These are phyloP conservation scores for Cephalotrichum gorgonifer DNA, from an alignment of 2,329 filamentous ascomycete genomes.

Conservation along the genomic window DNA sequence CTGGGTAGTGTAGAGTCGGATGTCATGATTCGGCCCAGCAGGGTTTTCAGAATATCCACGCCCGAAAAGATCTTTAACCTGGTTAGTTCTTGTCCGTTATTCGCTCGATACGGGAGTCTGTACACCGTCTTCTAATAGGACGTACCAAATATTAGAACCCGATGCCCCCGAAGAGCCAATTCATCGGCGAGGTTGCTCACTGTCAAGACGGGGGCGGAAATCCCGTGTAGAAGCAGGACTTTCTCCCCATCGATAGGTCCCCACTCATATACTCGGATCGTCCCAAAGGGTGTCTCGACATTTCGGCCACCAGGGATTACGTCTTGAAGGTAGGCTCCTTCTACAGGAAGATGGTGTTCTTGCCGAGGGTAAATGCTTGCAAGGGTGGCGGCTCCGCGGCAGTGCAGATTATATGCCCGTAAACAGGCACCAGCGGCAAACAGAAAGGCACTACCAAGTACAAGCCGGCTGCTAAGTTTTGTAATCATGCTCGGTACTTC, in stretches of 20 bases:
- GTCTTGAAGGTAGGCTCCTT: conserved; percentile 67
- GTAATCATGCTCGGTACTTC: too few species aligned
- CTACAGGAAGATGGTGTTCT: too few species aligned
- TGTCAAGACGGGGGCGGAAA: conserved; percentile 66
- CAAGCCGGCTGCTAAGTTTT: too few species aligned
- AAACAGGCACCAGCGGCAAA: too few species aligned
- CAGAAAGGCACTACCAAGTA: too few species aligned
- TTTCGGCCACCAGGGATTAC: conserved; percentile 59
- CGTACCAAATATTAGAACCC: conserved; percentile 70
- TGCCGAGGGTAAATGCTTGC: too few species aligned
- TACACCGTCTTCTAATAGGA: conserved; percentile 10
- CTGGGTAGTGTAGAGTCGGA: conserved; percentile 53
- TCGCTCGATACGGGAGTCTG: background rate
- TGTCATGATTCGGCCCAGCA: conserved; percentile 46
- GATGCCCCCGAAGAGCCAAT: conserved; percentile 54
- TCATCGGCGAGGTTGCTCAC: conserved; percentile 55
- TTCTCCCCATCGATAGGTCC: conserved; percentile 62
- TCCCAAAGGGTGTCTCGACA: conserved; percentile 60
- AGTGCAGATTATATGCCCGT: too few species aligned
- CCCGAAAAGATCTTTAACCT: conserved; percentile 56
- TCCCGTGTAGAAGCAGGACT: conserved; percentile 69
- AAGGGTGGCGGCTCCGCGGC: too few species aligned
- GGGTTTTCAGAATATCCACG: conserved; percentile 69
- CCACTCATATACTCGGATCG: conserved; percentile 68
- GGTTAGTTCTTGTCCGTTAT: background rate